Evolutionary conservation across 2,329 filamentous ascomycete genomes (phyloP).

Genomic region (Daldinia sp.): DNA sequence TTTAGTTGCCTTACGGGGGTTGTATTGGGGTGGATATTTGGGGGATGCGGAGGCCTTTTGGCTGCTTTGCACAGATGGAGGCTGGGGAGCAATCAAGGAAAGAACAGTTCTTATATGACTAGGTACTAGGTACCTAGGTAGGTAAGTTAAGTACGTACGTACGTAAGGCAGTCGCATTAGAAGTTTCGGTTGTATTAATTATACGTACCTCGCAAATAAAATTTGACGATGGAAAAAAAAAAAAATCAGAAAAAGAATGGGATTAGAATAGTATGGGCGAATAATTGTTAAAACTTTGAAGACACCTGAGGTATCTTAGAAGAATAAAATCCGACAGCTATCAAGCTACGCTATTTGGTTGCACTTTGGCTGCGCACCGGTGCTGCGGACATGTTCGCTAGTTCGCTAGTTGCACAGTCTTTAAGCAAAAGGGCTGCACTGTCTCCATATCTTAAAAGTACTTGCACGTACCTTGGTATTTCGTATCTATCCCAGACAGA

Average conservation of each 20-base stretch:
- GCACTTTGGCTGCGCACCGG: neutral
- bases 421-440: neutral
- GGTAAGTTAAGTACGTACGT: neutral
- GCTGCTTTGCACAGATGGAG: slow-evolving; percentile 18
- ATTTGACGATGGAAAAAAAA: neutral
- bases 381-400: neutral
- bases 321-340: slow-evolving; percentile 2
- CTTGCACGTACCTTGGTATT: slow-evolving; percentile 5
- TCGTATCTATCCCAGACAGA: slow-evolving; percentile 9
- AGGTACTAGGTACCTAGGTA: neutral
- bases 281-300: neutral
- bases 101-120: slow-evolving; percentile 1
- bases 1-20: slow-evolving; percentile 20
- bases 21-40: slow-evolving; percentile 15
- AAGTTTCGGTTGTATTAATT: neutral
- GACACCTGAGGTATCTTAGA: neutral
- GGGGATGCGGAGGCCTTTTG: slow-evolving; percentile 30
- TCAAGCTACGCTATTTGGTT: neutral
- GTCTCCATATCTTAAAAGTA: slow-evolving; percentile 9
- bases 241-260: neutral
- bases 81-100: slow-evolving; percentile 17
- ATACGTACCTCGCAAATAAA: neutral
- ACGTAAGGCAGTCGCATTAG: no score
- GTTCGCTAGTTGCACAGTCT: neutral
- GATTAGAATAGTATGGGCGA: neutral